Percentiles rank a stretch among this genome's conserved stretches.
Conservation (phyloP, 2,329 filamentous ascomycete species). For the Calonectria hongkongensis region DNA sequence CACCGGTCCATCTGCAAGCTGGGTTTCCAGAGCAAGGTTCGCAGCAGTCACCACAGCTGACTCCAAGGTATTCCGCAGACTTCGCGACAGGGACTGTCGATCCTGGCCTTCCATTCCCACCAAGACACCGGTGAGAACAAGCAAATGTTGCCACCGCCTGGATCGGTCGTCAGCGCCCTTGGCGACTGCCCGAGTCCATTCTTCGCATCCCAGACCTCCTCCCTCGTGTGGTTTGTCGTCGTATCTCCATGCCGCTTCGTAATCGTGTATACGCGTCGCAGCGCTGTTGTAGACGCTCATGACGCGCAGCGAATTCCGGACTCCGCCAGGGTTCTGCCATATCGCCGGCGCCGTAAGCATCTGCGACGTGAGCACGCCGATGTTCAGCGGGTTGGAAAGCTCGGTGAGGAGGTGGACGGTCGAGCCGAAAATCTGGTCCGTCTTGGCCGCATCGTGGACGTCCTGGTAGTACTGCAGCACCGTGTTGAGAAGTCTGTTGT, state of each 20-base stretch:
- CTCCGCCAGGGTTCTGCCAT: slow-evolving; percentile 77
- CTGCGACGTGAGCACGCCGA: slow-evolving; percentile 83
- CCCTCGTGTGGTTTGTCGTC: slow-evolving; percentile 58
- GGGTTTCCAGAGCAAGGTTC: slow-evolving; percentile 81
- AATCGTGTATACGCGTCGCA: slow-evolving; percentile 71
- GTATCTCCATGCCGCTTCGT: slow-evolving; percentile 64
- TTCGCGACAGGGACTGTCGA: slow-evolving; percentile 76
- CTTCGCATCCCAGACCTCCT: slow-evolving; percentile 68
- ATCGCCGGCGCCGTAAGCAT: slow-evolving; percentile 82
- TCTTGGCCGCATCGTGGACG: slow-evolving; percentile 69
- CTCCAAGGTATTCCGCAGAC: slow-evolving; percentile 81
- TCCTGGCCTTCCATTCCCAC: slow-evolving; percentile 83
- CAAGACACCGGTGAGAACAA: slow-evolving; percentile 87
- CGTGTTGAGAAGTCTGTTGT: slow-evolving; percentile 77
- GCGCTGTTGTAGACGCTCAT: slow-evolving; percentile 84
- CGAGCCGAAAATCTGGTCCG: slow-evolving; percentile 77
- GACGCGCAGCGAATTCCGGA: slow-evolving; percentile 78
- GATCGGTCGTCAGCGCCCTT: slow-evolving; percentile 76
- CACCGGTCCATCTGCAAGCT: slow-evolving; percentile 62
- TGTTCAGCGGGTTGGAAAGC: slow-evolving; percentile 84
- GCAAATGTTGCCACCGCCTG: slow-evolving; percentile 86
- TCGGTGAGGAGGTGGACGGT: slow-evolving; percentile 80
- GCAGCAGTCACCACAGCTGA: slow-evolving; percentile 83
- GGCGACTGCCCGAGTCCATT: slow-evolving; percentile 74
- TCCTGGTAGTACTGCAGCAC: slow-evolving; percentile 77